Evolutionary conservation across 495 filamentous ascomycete genomes (phyloP).

Genomic region (Podospora sp.): DNA sequence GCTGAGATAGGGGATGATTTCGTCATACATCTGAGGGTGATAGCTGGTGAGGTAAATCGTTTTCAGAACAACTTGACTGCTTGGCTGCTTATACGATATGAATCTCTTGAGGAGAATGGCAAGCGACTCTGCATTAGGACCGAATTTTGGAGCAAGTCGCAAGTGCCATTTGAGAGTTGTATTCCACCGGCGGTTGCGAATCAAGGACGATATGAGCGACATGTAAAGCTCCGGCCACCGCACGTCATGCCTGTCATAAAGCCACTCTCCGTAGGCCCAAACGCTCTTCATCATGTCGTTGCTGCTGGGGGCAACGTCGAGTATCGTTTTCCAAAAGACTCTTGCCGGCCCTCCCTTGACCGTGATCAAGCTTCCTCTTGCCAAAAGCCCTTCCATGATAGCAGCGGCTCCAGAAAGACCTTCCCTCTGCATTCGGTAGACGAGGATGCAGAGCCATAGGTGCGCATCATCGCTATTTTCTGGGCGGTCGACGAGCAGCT

Average conservation of each 20-base stretch:
- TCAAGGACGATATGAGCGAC: slow-evolving; percentile 37
- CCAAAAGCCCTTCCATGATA: slow-evolving; percentile 39
- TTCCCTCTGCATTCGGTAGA: slow-evolving; percentile 61
- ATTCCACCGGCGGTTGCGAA: slow-evolving; percentile 35
- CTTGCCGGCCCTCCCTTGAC: slow-evolving; percentile 33
- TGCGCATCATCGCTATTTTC: slow-evolving; percentile 53
- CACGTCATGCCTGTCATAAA: slow-evolving; percentile 52
- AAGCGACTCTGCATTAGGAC: slow-evolving; percentile 35
- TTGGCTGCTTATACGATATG: slow-evolving; percentile 27
- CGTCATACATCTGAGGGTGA: slow-evolving; percentile 62
- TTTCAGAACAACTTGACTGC: slow-evolving; percentile 35
- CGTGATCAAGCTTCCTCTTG: slow-evolving; percentile 33
- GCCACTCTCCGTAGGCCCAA: slow-evolving; percentile 56
- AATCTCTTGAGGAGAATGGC: slow-evolving; percentile 37
- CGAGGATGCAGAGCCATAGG: slow-evolving; percentile 67
- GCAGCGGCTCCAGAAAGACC: slow-evolving; percentile 56
- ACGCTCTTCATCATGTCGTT: slow-evolving; percentile 51
- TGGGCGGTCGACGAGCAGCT: slow-evolving; percentile 58
- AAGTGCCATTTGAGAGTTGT: slow-evolving; percentile 42
- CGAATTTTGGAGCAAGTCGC: slow-evolving; percentile 40
- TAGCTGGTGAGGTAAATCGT: slow-evolving; percentile 55
- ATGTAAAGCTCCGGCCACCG: slow-evolving; percentile 51
- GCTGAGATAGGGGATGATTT: slow-evolving; percentile 60
- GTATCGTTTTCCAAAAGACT: slow-evolving; percentile 66
- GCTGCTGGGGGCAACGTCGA: slow-evolving; percentile 44